phyloP scores from a whole-genome alignment of 2,329 filamentous ascomycete genomes.

The Rugonectria rugulosa region DNA sequence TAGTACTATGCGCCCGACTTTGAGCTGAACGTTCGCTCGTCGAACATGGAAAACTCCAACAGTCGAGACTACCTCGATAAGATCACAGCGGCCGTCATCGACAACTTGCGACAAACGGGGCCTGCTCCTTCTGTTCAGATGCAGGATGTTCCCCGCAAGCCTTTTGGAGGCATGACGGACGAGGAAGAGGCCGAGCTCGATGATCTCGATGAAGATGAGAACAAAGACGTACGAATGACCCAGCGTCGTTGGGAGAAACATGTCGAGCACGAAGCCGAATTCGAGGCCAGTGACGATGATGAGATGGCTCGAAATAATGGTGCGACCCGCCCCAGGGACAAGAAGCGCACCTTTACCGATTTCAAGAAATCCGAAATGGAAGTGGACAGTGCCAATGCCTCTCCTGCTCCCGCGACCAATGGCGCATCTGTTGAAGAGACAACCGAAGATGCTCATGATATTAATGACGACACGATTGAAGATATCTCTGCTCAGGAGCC shows the following conservation, averaged over 20 bases:
- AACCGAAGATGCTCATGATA: conserved; percentile 44
- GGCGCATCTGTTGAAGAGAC: conserved; percentile 41
- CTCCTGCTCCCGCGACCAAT: conserved; percentile 46
- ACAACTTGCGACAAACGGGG: conserved; percentile 86
- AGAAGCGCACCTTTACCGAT: conserved; percentile 60
- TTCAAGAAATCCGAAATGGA: conserved; percentile 54
- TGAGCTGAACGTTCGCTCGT: conserved; percentile 86
- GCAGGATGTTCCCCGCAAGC: conserved; percentile 74
- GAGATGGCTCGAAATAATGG: conserved; percentile 79
- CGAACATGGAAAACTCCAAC: conserved; percentile 92
- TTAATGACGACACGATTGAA: conserved; percentile 53
- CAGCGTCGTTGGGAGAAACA: conserved; percentile 84
- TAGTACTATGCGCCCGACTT: conserved; percentile 93
- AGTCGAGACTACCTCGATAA: conserved; percentile 81
- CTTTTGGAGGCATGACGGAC: conserved; percentile 68
- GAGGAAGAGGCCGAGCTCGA: conserved; percentile 72
- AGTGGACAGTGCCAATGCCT: conserved; percentile 48
- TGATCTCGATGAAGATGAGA: conserved; percentile 82
- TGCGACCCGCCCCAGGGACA: conserved; percentile 61
- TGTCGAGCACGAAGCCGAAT: conserved; percentile 78
- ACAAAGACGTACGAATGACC: conserved; percentile 83
- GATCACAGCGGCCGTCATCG: conserved; percentile 81
- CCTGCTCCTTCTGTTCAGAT: conserved; percentile 91
- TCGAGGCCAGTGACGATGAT: conserved; percentile 90
- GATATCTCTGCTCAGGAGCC: conserved; percentile 46